Conservation (phyloP, 2,329 filamentous ascomycete genomes). For the Verticillium longisporum region DNA sequence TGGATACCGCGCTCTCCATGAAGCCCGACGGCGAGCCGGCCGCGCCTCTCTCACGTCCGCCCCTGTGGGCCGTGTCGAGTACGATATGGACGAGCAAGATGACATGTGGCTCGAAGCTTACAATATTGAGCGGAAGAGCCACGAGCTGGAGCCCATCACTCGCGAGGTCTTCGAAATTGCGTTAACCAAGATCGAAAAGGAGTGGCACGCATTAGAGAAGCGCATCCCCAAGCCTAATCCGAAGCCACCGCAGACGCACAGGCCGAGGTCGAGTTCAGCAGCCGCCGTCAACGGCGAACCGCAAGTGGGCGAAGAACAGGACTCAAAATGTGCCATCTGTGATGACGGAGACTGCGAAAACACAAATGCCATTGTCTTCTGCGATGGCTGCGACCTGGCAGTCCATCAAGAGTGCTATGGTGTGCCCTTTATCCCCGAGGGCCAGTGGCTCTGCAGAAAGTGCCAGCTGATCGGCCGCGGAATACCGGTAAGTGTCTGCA, state of each 20-base stretch:
- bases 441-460: conserved; percentile 95
- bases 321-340: conserved; percentile 95
- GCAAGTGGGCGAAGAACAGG: conserved; percentile 82
- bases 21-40: conserved; percentile 53
- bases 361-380: conserved; percentile 98
- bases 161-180: conserved; percentile 95
- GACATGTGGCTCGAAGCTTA: conserved; percentile 89
- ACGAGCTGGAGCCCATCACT: conserved; percentile 75
- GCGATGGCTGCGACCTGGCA: conserved; percentile 93
- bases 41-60: conserved; percentile 31
- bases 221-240: conserved; percentile 95
- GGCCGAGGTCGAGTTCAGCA: conserved; percentile 86
- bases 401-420: conserved; percentile 99
- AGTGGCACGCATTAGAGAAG: conserved; percentile 95
- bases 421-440: conserved; percentile 96
- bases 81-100: conserved; percentile 99
- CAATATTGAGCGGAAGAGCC: conserved; percentile 68
- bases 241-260: conserved; percentile 89
- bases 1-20: conserved; percentile 33
- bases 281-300: conserved; percentile 93
- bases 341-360: conserved; percentile 99
- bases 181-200: conserved; percentile 98
- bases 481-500: conserved; percentile 57
- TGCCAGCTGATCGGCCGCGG: conserved; percentile 93
- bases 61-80: conserved; percentile 77